Evolutionary conservation across 2,329 filamentous ascomycete species (phyloP), one percentile per base, ranked within the genome.

Genomic region (Allantophomopsis lycopodina): DNA sequence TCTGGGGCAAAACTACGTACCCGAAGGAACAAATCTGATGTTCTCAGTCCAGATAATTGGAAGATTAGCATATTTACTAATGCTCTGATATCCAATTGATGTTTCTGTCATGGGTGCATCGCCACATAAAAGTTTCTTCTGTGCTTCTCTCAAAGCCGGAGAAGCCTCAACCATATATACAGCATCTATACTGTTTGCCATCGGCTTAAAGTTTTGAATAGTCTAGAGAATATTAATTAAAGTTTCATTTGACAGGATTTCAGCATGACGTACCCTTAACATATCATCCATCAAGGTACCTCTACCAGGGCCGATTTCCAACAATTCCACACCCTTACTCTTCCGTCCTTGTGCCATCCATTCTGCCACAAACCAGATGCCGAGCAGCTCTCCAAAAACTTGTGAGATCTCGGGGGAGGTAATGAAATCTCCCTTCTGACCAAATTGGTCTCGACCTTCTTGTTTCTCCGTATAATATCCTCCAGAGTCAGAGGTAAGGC

Each of bases 201-300:
- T 79, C 34, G 69, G 67, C 44, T 83, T 83, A 62, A 96, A 96
- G 45, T 82, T 83, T 37, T 75, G 76, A 37, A 95, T 78, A 1
- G 87, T 93, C 83, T 91, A 52, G 41, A 32, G 31, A 11, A 30
- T 13, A 28, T 42, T 33, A 42, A 37, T 18, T 12, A 28, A 12
- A 3, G 45, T 23, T 21, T 11, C n/a, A 28, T 42, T 42, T 44
- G 41, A 40, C 42, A 44, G 46, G 17, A 15, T 15, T 32, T 12
- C n/a, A 12, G 16, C 17, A 44, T 21, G n/a, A 57, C 79, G 57
- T 67, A 91, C 86, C 51, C 91, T 72, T 49, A 98, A 63, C 63
- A 96, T 83, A 64, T 98, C 91, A 61, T 89, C 85, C 89, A 98
- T 98, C 51, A 98, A 64, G 12, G 91, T 98, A 12, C 91, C 91